Evolutionary conservation across 805 yeast genomes (phyloP).

Genomic region (Lipomyces sp.): DNA sequence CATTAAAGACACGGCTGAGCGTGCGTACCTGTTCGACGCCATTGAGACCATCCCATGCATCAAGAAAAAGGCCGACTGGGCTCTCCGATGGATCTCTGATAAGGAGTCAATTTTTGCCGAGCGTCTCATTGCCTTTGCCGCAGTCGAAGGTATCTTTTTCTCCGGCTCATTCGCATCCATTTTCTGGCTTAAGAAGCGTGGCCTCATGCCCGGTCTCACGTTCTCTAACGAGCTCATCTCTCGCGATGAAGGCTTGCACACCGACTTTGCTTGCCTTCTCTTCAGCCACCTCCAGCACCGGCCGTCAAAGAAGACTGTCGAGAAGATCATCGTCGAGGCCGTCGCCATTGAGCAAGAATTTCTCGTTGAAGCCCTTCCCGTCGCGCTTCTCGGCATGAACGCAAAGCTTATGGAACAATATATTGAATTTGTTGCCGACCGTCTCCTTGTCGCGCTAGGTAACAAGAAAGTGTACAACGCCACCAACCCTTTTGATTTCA

Average conservation of each 20-base stretch:
- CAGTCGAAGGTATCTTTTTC: conserved; percentile 98
- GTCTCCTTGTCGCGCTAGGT: conserved; percentile 89
- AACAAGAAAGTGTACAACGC: conserved; percentile 86
- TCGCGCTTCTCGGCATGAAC: conserved; percentile 93
- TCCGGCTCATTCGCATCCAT: conserved; percentile 98
- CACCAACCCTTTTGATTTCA: conserved; percentile 94
- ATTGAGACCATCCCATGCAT: conserved; percentile 96
- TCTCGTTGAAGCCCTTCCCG: conserved; percentile 94
- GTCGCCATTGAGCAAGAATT: conserved; percentile 92
- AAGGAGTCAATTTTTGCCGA: conserved; percentile 88
- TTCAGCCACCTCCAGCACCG: conserved; percentile 91
- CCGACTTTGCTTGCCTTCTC: conserved; percentile 95
- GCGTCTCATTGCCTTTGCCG: conserved; percentile 97
- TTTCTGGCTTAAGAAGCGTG: conserved; percentile 98
- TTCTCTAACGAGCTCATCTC: conserved; percentile 97
- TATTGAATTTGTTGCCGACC: conserved; percentile 96
- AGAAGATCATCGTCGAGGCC: conserved; percentile 90
- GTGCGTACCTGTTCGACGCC: conserved; percentile 89
- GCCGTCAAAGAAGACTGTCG: conserved; percentile 78
- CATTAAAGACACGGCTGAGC: conserved; percentile 93
- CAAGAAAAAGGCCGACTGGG: conserved; percentile 98
- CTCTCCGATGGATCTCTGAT: conserved; percentile 94
- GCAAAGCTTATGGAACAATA: conserved; percentile 92
- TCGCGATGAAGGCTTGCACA: conserved; percentile 98
- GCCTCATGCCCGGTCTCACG: conserved; percentile 98